Percentiles rank a stretch among this genome's conserved stretches.
phyloP scores from a whole-genome alignment of 495 filamentous ascomycete genomes.

The Talaromyces proteolyticus region DNA sequence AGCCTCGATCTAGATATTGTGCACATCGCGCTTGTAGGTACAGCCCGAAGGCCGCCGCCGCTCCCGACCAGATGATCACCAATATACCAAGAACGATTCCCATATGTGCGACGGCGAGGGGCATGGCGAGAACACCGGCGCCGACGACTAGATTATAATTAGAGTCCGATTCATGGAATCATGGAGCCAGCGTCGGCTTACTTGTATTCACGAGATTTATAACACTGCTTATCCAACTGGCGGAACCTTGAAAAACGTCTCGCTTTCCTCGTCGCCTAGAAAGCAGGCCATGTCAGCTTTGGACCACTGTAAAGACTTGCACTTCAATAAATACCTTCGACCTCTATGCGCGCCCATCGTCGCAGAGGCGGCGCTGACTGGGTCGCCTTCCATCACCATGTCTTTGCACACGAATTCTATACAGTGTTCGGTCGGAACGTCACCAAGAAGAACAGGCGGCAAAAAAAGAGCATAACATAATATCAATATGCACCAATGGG shows the following conservation, averaged over 20 bases:
- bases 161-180: slow-evolving; percentile 2
- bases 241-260: slow-evolving; percentile 55
- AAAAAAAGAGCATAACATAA: not conserved
- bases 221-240: slow-evolving; percentile 85
- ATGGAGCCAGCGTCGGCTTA: slow-evolving; percentile 22
- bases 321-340: slow-evolving; percentile 24
- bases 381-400: slow-evolving; percentile 1
- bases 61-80: slow-evolving; percentile 85
- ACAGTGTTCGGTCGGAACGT: not conserved
- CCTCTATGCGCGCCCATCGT: slow-evolving; percentile 1
- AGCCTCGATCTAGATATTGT: slow-evolving; percentile 81
- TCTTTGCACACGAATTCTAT: too few relatives aligned
- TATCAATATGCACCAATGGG: not conserved
- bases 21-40: slow-evolving; percentile 93
- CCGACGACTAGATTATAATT: slow-evolving; percentile 64
- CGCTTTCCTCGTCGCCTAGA: slow-evolving; percentile 39
- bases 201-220: slow-evolving; percentile 95
- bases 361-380: not conserved
- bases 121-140: slow-evolving; percentile 92
- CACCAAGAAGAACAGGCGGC: not conserved
- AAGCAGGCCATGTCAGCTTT: slow-evolving; percentile 7
- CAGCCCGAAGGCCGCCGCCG: slow-evolving; percentile 84
- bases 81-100: slow-evolving; percentile 75
- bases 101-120: slow-evolving; percentile 86
- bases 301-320: not conserved